Percentiles rank a stretch among this genome's conserved stretches.
Conservation (phyloP, 1,139 yeast genomes). For the Entelexis sorbosivorans region DNA sequence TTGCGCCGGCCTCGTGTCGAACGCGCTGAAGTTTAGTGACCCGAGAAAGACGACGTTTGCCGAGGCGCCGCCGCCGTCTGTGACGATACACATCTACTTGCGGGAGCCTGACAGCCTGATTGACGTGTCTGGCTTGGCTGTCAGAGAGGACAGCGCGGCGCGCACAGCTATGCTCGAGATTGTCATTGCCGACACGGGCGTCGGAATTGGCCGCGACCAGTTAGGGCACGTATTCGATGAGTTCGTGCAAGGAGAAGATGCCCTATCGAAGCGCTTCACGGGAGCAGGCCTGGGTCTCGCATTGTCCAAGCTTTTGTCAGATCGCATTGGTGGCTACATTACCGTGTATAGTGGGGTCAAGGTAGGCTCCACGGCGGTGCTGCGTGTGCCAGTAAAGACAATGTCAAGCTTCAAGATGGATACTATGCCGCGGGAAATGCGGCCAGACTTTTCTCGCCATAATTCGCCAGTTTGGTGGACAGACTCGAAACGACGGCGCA, state of each 20-base stretch:
- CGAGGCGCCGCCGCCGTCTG: not conserved
- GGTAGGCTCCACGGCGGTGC: conserved; percentile 68
- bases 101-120: not conserved
- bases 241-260: conserved; percentile 93
- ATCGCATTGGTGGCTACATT: conserved; percentile 61
- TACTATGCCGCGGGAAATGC: not conserved
- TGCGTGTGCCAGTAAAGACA: conserved; percentile 48
- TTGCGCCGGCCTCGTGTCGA: conserved; percentile 76
- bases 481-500: conserved; percentile 1
- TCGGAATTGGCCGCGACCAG: conserved; percentile 72
- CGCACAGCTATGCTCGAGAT: conserved; percentile 39
- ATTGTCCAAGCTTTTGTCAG: conserved; percentile 81
- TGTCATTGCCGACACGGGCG: conserved; percentile 80
- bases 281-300: conserved; percentile 95
- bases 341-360: conserved; percentile 58
- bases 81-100: not conserved
- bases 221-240: conserved; percentile 89
- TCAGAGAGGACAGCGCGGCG: not conserved
- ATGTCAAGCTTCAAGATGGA: not conserved
- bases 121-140: not conserved
- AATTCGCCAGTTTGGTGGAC: conserved; percentile 6
- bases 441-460: not conserved
- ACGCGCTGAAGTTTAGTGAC: conserved; percentile 85
- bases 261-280: conserved; percentile 79
- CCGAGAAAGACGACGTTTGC: conserved; percentile 28